A percentile compares a stretch with the other conserved stretches of the same genome.
These are phyloP conservation scores for Magnusiomyces sp. DNA, from an alignment of 1,139 yeast genomes.

Conservation along the genomic window DNA sequence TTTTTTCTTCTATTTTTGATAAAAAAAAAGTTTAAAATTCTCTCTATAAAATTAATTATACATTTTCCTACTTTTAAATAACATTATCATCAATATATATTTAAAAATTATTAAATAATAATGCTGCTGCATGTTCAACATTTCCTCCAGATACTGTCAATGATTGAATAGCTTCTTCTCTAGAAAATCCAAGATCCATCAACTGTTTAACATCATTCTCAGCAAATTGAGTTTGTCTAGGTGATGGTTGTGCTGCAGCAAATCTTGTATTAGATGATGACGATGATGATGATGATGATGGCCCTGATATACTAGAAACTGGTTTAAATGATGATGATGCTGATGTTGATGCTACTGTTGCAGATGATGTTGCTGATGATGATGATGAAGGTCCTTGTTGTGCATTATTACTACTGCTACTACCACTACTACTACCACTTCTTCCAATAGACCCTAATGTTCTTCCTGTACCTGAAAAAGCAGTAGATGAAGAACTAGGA, in stretches of 20 bases:
- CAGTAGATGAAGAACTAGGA: no score
- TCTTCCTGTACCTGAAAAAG: background rate
- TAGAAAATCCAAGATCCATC: slow-evolving; percentile 61
- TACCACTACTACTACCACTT: background rate
- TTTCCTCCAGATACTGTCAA: slow-evolving; percentile 62
- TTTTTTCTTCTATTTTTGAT: no score
- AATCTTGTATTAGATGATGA: slow-evolving; percentile 11
- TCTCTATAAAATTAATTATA: no score
- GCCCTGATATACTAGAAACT: slow-evolving; percentile 15
- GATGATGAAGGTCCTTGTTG: background rate
- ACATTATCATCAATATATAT: no score
- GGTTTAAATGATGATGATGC: slow-evolving; percentile 14
- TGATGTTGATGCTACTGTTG: slow-evolving; percentile 6
- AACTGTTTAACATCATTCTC: slow-evolving; percentile 48
- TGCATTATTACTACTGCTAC: background rate
- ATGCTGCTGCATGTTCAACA: slow-evolving; percentile 76
- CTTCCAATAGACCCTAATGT: background rate
- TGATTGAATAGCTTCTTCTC: slow-evolving; percentile 57
- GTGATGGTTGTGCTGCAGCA: slow-evolving; percentile 17
- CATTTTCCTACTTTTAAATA: no score
- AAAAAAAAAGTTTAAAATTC: no score
- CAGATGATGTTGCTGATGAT: background rate
- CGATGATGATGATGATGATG: slow-evolving; percentile 11
- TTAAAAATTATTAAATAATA: no score
- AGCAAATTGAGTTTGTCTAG: slow-evolving; percentile 24